Conservation (phyloP, 2,329 filamentous ascomycete genomes). For the Colletotrichum sp. region DNA sequence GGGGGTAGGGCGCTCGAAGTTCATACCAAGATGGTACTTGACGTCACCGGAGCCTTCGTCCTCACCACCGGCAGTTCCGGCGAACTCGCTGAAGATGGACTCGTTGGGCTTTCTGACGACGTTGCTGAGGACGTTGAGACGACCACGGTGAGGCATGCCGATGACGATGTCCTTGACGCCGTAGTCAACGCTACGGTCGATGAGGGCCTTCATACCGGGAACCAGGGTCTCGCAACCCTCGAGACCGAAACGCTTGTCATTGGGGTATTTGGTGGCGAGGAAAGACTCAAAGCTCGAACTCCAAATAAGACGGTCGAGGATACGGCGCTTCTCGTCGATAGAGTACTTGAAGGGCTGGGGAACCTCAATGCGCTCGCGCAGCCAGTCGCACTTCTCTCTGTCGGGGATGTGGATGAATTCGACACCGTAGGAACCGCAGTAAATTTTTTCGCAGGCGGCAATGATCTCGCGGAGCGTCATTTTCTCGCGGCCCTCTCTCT, state of each 20-base stretch:
- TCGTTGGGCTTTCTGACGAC: slow-evolving; percentile 99
- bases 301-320: slow-evolving; percentile 98
- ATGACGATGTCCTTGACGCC: slow-evolving; percentile 99
- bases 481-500: slow-evolving; percentile 85
- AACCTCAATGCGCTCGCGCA: slow-evolving; percentile 92
- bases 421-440: slow-evolving; percentile 96
- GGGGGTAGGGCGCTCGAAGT: slow-evolving; percentile 97
- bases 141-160: slow-evolving; percentile 98
- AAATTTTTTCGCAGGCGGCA: slow-evolving; percentile 89
- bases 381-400: slow-evolving; percentile 97
- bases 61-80: slow-evolving; percentile 82
- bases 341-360: slow-evolving; percentile 96
- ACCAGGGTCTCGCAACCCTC: slow-evolving; percentile 97
- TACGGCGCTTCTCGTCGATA: slow-evolving; percentile 96
- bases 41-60: slow-evolving; percentile 98
- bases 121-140: slow-evolving; percentile 97
- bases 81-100: slow-evolving; percentile 99
- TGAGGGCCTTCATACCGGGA: slow-evolving; percentile 98
- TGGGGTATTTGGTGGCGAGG: slow-evolving; percentile 96
- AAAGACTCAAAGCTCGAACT: slow-evolving; percentile 97
- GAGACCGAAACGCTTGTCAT: slow-evolving; percentile 98
- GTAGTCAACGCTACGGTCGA: slow-evolving; percentile 97
- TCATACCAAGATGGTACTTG: slow-evolving; percentile 99
- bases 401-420: slow-evolving; percentile 99
- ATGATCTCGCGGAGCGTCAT: slow-evolving; percentile 98